Evolutionary conservation across 176 grass and related monocot genomes (phyloP).

Genomic region (Oryza longistaminata): DNA sequence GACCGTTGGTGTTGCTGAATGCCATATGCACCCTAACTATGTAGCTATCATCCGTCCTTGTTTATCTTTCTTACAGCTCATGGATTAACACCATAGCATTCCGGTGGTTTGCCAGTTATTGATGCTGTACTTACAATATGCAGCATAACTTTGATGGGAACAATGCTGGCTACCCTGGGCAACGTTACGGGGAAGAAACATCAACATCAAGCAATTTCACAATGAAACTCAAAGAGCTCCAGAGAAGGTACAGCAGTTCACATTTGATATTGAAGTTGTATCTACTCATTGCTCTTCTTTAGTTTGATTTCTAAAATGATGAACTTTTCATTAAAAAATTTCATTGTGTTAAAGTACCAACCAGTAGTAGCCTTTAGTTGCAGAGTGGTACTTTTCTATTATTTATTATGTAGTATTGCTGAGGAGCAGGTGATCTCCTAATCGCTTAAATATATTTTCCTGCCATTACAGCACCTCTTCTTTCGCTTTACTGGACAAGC

Average conservation of each 20-base stretch:
- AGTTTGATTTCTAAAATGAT: neutral
- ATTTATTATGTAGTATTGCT: neutral
- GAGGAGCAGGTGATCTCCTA: neutral
- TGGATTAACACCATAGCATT: neutral
- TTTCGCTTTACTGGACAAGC: conserved; percentile 77
- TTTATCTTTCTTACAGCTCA: neutral
- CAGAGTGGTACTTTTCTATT: neutral
- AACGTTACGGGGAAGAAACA: conserved; percentile 50
- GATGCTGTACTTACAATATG: conserved; percentile 26
- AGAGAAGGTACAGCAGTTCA: conserved; percentile 54
- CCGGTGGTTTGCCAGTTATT: neutral
- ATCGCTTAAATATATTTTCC: neutral
- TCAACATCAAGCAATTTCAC: conserved; percentile 69
- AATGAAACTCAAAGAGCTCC: conserved; percentile 73
- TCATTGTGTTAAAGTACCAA: neutral
- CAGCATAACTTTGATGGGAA: conserved; percentile 59
- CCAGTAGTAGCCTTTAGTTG: neutral
- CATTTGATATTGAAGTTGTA: conserved; percentile 1
- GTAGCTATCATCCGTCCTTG: neutral
- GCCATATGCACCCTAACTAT: neutral
- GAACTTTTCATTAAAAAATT: neutral
- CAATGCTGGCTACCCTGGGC: conserved; percentile 36
- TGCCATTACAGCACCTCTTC: conserved; percentile 68
- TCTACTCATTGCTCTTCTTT: neutral
- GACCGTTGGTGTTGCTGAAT: neutral